phyloP scores from a whole-genome alignment of 108 stramenopile genomes.

The Bacterosira constricta region DNA sequence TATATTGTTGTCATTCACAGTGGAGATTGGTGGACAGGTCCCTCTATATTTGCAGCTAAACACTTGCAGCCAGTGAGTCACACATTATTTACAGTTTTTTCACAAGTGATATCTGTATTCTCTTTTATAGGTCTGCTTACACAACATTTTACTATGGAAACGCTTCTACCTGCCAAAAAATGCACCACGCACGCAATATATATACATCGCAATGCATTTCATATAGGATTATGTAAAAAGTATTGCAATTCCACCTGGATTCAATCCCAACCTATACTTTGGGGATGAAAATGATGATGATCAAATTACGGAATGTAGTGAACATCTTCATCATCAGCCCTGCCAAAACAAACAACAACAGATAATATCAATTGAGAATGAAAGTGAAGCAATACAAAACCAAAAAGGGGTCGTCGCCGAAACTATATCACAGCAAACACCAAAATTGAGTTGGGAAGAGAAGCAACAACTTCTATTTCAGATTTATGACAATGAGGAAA shows the following conservation, averaged over 20 bases:
- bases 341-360: background rate
- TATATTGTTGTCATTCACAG: background rate
- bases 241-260: constrained; percentile 14
- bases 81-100: too few relatives aligned
- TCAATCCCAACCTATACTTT: constrained; percentile 15
- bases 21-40: constrained; percentile 33
- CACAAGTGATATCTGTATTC: too few relatives aligned
- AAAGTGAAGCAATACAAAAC: background rate
- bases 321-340: too few relatives aligned
- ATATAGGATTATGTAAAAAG: constrained; percentile 21
- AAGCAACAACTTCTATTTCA: constrained; percentile 12
- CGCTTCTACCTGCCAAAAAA: background rate
- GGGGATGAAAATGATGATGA: constrained; percentile 1
- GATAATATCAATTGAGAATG: background rate
- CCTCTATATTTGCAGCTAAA: constrained; percentile 20
- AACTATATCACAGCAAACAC: too few relatives aligned
- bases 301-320: too few relatives aligned
- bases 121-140: background rate
- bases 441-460: constrained; percentile 18
- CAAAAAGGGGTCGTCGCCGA: too few relatives aligned
- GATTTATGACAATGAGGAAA: constrained; percentile 17
- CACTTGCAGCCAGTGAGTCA: constrained; percentile 22
- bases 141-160: background rate
- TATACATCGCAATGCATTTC: background rate
- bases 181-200: background rate